Evolutionary conservation across 208 protist genomes (phyloP).

Genomic region (Trypanosoma cruzi): DNA sequence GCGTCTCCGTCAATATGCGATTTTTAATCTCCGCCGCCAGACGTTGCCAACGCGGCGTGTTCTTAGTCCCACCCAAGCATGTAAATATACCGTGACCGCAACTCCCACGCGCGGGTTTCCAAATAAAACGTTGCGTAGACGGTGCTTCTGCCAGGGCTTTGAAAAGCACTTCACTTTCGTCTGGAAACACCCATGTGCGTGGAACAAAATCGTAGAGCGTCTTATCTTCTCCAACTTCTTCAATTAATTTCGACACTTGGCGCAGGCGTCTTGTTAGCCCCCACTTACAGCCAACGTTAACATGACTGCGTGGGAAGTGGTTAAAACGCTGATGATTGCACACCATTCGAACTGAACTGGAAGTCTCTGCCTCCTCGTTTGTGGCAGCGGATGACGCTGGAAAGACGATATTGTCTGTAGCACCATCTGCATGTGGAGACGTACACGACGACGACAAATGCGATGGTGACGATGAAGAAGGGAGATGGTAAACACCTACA

Average conservation of each 20-base stretch:
- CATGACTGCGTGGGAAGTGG: constrained; percentile 86
- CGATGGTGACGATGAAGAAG: not conserved
- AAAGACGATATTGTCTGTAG: not conserved
- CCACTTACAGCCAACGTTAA: constrained; percentile 82
- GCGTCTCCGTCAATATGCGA: constrained; percentile 20
- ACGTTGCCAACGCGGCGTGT: constrained; percentile 46
- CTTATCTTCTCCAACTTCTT: constrained; percentile 13
- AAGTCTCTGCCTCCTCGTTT: constrained; percentile 20
- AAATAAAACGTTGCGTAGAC: constrained; percentile 67
- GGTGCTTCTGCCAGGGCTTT: constrained; percentile 40
- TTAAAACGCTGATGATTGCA: constrained; percentile 74
- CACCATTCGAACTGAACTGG: constrained; percentile 26
- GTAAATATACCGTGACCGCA: constrained; percentile 90
- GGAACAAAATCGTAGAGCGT: constrained; percentile 65
- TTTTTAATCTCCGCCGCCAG: constrained; percentile 66
- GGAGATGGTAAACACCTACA: not conserved
- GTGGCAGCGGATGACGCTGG: not conserved
- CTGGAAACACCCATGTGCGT: constrained; percentile 83
- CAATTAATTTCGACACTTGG: constrained; percentile 4
- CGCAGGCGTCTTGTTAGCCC: constrained; percentile 70
- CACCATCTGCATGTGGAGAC: not conserved
- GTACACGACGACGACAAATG: constrained; percentile 10
- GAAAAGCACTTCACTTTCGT: constrained; percentile 55
- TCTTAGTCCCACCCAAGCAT: constrained; percentile 44
- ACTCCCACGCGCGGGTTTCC: constrained; percentile 90